phyloP scores from a whole-genome alignment of 1,284 basidiomycete genomes.

The Grifola frondosa region DNA sequence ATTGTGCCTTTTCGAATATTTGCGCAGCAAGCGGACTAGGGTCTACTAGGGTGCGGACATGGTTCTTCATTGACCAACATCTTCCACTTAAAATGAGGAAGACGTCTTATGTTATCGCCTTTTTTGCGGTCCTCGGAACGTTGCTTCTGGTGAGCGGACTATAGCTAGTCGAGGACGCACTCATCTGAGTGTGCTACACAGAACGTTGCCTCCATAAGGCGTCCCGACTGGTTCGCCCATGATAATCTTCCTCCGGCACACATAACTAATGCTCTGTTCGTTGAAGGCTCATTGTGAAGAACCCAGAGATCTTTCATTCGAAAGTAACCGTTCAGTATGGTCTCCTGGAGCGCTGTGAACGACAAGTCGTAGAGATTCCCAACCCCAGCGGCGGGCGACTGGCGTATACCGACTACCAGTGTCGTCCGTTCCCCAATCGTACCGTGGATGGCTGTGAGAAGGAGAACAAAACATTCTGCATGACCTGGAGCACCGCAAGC shows the following conservation, averaged over 20 bases:
- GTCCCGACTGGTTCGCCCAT: conserved; percentile 61
- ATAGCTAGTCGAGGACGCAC: not conserved
- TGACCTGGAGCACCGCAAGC: conserved; percentile 67
- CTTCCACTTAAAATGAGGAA: conserved; percentile 49
- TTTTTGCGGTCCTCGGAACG: conserved; percentile 49
- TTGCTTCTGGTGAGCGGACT: conserved; percentile 50
- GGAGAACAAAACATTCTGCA: conserved; percentile 60
- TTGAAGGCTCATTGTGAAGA: conserved; percentile 58
- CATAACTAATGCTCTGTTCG: conserved; percentile 19
- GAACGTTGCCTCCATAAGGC: conserved; percentile 58
- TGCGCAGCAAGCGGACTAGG: not conserved
- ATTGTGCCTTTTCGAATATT: no score
- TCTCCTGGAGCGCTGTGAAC: conserved; percentile 56
- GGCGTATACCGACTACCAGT: conserved; percentile 56
- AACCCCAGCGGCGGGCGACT: conserved; percentile 43
- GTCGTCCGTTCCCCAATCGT: conserved; percentile 63
- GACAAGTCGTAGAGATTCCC: conserved; percentile 48
- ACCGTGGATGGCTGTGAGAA: conserved; percentile 61
- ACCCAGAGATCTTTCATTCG: conserved; percentile 46
- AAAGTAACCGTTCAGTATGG: conserved; percentile 57
- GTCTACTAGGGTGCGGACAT: not conserved
- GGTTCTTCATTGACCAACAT: not conserved
- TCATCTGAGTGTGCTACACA: conserved; percentile 28
- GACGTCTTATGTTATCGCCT: conserved; percentile 60
- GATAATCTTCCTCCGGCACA: conserved; percentile 10